Percentiles rank a stretch among this genome's conserved stretches.
These are phyloP conservation scores for Bruguiera gymnorhiza DNA, from an alignment of 345 rosid genomes.

Conservation along the genomic window DNA sequence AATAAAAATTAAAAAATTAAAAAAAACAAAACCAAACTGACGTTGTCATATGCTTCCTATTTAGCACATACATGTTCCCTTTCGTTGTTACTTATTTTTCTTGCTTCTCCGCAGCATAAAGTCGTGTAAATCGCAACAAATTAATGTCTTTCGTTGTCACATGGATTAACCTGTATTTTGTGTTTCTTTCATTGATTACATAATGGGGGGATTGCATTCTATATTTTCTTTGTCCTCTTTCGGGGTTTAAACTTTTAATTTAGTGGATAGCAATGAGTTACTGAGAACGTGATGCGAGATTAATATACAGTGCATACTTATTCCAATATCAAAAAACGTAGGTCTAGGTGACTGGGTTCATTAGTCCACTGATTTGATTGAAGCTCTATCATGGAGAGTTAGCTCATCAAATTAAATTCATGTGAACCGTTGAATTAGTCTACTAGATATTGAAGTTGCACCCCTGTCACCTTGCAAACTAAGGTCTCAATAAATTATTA, in stretches of 20 bases:
- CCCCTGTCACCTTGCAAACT: too few relatives aligned
- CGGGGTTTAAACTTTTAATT: background rate
- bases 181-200: too few relatives aligned
- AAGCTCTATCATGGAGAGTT: background rate
- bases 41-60: too few relatives aligned
- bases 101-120: background rate
- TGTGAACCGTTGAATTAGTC: conserved; percentile 1
- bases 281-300: conserved; percentile 6
- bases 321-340: background rate
- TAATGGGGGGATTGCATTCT: too few relatives aligned
- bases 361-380: conserved; percentile 5
- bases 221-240: background rate
- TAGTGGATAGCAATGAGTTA: background rate
- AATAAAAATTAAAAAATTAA: too few relatives aligned
- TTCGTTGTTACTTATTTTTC: background rate
- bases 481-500: too few relatives aligned
- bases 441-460: background rate
- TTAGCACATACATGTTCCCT: too few relatives aligned
- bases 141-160: background rate
- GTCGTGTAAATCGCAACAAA: background rate
- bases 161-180: too few relatives aligned
- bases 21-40: too few relatives aligned
- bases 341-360: conserved; percentile 2
- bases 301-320: background rate
- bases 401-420: background rate